Conservation (phyloP, 805 yeast species). For the Starmerella gropengiesseri region DNA sequence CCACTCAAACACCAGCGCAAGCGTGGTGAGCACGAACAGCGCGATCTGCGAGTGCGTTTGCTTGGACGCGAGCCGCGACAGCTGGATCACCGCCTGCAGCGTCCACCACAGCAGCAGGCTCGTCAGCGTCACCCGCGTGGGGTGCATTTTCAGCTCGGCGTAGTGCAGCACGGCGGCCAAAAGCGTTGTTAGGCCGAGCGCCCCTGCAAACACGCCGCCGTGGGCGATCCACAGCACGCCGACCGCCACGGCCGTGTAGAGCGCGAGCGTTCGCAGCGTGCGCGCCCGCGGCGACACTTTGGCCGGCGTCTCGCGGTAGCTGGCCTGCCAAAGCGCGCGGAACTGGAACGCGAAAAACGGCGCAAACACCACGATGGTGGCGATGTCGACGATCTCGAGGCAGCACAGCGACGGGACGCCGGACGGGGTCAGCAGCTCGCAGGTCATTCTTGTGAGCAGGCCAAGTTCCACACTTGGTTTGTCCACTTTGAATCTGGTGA, state of each 20-base stretch:
- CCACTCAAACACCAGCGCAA: background rate
- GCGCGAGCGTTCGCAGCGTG: background rate
- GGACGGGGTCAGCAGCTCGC: background rate
- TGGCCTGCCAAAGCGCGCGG: background rate
- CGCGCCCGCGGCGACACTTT: background rate
- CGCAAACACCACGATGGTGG: conserved; percentile 2
- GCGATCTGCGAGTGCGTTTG: background rate
- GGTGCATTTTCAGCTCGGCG: background rate
- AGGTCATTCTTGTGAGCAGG: conserved; percentile 4
- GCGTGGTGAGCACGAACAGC: background rate
- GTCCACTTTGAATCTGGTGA: background rate
- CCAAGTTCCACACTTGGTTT: too few species aligned
- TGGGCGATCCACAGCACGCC: background rate
- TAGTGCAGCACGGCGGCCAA: conserved; percentile 3
- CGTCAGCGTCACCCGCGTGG: conserved; percentile 6
- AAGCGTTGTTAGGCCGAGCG: background rate
- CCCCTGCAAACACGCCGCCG: background rate
- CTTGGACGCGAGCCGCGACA: background rate
- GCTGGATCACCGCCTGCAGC: background rate
- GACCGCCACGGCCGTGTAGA: background rate
- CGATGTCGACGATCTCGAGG: background rate
- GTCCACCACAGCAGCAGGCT: conserved; percentile 9
- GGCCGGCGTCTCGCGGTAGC: conserved; percentile 1
- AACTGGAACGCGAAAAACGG: background rate
- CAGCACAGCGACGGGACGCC: conserved; percentile 3